A percentile compares a stretch with the other conserved stretches of the same genome.
Evolutionary conservation across 2,329 filamentous ascomycete genomes (phyloP).

Genomic region (Colletotrichum spinosum): DNA sequence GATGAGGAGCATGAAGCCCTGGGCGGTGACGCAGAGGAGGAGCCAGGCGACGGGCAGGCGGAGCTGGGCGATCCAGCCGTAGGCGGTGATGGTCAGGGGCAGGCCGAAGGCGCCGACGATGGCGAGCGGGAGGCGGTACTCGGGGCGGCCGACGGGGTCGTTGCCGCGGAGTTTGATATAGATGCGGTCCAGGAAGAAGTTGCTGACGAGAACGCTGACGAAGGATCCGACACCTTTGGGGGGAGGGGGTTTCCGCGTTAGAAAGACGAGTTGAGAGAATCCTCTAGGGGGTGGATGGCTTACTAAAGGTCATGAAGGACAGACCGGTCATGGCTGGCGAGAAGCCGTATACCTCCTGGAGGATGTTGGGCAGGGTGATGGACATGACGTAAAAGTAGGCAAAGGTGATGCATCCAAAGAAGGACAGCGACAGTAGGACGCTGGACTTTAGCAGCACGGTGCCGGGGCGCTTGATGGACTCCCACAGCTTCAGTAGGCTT

Average conservation of each 20-base stretch:
- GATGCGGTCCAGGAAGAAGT: slow-evolving; percentile 62
- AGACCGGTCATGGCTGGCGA: slow-evolving; percentile 63
- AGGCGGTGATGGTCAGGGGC: slow-evolving; percentile 57
- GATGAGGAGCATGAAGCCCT: slow-evolving; percentile 60
- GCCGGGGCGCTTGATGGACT: slow-evolving; percentile 58
- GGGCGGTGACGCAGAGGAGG: slow-evolving; percentile 55
- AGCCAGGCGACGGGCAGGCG: slow-evolving; percentile 55
- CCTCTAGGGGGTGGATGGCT: slow-evolving; percentile 33
- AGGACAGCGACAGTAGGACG: slow-evolving; percentile 62
- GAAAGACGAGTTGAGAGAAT: not conserved
- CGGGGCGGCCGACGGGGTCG: slow-evolving; percentile 58
- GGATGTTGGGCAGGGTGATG: slow-evolving; percentile 63
- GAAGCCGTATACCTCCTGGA: slow-evolving; percentile 60
- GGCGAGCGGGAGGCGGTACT: slow-evolving; percentile 65
- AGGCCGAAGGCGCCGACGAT: slow-evolving; percentile 59
- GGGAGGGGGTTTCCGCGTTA: slow-evolving; percentile 1
- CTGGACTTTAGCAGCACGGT: slow-evolving; percentile 61
- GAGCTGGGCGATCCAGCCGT: slow-evolving; percentile 63
- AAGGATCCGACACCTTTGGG: slow-evolving; percentile 60
- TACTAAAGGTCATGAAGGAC: slow-evolving; percentile 67
- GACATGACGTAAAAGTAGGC: slow-evolving; percentile 66
- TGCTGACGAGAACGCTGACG: slow-evolving; percentile 61
- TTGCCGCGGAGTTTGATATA: slow-evolving; percentile 60
- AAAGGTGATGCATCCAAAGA: slow-evolving; percentile 62
- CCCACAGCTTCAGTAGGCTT: slow-evolving; percentile 47